Percentiles rank a stretch among this genome's conserved stretches.
These are phyloP conservation scores for Neurospora sp. DNA, from an alignment of 495 filamentous ascomycete genomes.

Conservation along the genomic window DNA sequence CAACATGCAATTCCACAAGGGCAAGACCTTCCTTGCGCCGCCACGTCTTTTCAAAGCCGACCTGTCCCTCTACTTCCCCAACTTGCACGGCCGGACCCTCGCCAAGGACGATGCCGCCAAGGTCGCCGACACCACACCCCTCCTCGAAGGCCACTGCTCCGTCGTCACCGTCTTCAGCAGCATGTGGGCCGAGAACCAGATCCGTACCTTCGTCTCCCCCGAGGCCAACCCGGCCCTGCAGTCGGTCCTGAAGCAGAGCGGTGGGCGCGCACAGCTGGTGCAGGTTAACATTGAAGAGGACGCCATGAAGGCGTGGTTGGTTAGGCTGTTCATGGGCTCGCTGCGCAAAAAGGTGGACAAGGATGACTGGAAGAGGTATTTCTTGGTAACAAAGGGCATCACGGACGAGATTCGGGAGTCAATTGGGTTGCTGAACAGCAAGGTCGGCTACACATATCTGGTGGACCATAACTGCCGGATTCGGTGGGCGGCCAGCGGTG, in stretches of 20 bases:
- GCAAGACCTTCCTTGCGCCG: conserved; percentile 81
- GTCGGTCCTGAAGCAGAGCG: conserved; percentile 34
- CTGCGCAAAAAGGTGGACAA: conserved; percentile 46
- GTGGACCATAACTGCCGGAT: conserved; percentile 82
- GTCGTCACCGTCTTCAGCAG: conserved; percentile 74
- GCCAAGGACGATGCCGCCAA: conserved; percentile 23
- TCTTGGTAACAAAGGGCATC: conserved; percentile 71
- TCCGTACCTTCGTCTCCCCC: conserved; percentile 53
- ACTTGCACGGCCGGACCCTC: conserved; percentile 71
- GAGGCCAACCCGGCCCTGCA: conserved; percentile 56
- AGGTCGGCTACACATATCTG: conserved; percentile 91
- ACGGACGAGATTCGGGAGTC: conserved; percentile 60
- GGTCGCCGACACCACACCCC: conserved; percentile 56
- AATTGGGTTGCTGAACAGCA: conserved; percentile 74
- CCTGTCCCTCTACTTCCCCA: conserved; percentile 83
- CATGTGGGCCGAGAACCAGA: conserved; percentile 76
- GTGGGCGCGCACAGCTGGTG: conserved; percentile 54
- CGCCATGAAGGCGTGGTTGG: conserved; percentile 58
- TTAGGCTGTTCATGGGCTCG: conserved; percentile 56
- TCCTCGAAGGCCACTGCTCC: conserved; percentile 59
- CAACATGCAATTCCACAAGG: conserved; percentile 68
- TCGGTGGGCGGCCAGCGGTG: conserved; percentile 88
- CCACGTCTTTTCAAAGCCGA: conserved; percentile 64
- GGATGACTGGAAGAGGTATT: conserved; percentile 64
- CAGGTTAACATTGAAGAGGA: conserved; percentile 85